These are phyloP conservation scores for Ophiocordyceps camponoti-leonardi DNA, from an alignment of 2,329 filamentous ascomycete genomes.

Conservation along the genomic window DNA sequence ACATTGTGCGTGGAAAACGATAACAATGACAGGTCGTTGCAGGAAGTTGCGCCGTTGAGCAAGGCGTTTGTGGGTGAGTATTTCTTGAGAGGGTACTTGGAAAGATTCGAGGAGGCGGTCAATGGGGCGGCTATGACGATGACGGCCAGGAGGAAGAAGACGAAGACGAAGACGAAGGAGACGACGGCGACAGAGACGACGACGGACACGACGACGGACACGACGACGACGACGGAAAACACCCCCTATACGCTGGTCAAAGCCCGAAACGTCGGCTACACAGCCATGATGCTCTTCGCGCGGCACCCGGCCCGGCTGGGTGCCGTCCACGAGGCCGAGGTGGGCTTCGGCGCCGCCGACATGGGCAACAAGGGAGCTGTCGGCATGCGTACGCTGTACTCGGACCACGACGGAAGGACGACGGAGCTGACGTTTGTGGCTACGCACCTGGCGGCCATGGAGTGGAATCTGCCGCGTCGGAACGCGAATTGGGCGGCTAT, in stretches of 20 bases:
- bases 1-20: too few species aligned
- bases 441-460: slow-evolving; percentile 79
- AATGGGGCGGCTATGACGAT: slow-evolving; percentile 40
- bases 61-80: slow-evolving; percentile 75
- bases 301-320: slow-evolving; percentile 42
- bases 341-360: slow-evolving; percentile 68
- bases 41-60: slow-evolving; percentile 76
- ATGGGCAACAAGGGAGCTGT: slow-evolving; percentile 96
- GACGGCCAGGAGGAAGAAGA: background rate
- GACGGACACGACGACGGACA: too few species aligned
- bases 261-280: slow-evolving; percentile 71
- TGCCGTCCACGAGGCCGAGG: slow-evolving; percentile 58
- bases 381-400: slow-evolving; percentile 53
- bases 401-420: slow-evolving; percentile 11
- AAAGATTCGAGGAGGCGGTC: slow-evolving; percentile 53
- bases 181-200: background rate
- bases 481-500: slow-evolving; percentile 85
- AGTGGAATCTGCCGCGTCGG: slow-evolving; percentile 54
- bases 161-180: background rate
- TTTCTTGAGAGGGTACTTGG: slow-evolving; percentile 60
- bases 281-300: slow-evolving; percentile 72
- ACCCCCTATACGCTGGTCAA: slow-evolving; percentile 51
- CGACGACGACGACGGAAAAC: slow-evolving; percentile 3
- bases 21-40: slow-evolving; percentile 43
- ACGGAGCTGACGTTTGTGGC: slow-evolving; percentile 71